Evolutionary conservation across 2,329 filamentous ascomycete species (phyloP).

Genomic region (Xylariales sp.): DNA sequence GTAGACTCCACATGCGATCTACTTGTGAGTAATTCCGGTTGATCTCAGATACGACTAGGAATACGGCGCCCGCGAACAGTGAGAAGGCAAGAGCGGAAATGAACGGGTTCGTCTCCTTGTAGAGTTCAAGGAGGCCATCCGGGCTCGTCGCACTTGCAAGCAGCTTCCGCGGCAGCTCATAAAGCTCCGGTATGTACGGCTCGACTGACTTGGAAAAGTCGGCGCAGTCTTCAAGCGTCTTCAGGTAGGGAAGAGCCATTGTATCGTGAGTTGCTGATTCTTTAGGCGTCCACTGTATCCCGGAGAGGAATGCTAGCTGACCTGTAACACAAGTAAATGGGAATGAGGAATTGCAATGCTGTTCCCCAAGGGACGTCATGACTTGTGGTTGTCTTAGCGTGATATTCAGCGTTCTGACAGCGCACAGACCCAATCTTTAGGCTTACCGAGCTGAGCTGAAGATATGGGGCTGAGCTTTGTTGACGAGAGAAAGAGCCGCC

Average conservation of each 20-base stretch:
- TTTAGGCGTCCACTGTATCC: too few species aligned
- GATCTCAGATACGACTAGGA: constrained; percentile 73
- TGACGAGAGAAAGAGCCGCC: too few species aligned
- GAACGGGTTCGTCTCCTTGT: constrained; percentile 81
- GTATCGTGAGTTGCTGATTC: too few species aligned
- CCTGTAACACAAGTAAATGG: constrained; percentile 2
- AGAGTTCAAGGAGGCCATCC: constrained; percentile 64
- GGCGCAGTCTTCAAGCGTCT: constrained; percentile 67
- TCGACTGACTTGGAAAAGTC: constrained; percentile 70
- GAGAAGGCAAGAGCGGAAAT: constrained; percentile 70
- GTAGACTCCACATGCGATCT: constrained; percentile 84
- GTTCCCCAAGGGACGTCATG: constrained; percentile 4
- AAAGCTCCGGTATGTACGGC: constrained; percentile 68
- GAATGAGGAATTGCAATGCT: constrained; percentile 1
- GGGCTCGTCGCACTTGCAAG: constrained; percentile 55
- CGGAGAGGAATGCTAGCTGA: too few species aligned
- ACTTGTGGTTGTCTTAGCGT: not conserved
- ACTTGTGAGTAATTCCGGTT: constrained; percentile 97
- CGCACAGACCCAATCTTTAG: too few species aligned
- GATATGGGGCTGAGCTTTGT: not conserved
- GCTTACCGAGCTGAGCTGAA: too few species aligned
- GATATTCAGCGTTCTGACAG: too few species aligned
- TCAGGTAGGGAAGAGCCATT: constrained; percentile 71
- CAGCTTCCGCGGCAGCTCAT: constrained; percentile 62
- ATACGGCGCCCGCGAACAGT: constrained; percentile 63